Conservation (phyloP, 257 asterid species). For the Henckelia pumila region DNA sequence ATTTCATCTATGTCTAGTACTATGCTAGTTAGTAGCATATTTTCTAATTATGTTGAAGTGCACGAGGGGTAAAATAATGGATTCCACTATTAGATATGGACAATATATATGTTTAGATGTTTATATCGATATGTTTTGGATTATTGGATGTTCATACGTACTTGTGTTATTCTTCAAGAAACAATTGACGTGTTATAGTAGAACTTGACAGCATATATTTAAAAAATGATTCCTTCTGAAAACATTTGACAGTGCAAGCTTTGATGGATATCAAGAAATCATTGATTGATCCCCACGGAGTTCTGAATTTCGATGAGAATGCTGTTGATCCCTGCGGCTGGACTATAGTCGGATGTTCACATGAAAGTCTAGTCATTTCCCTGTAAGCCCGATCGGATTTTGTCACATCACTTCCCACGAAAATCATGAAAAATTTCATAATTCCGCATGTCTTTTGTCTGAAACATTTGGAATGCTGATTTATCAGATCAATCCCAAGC, state of each 20-base stretch:
- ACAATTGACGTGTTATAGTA: not conserved
- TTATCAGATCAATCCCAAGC: slow-evolving; percentile 80
- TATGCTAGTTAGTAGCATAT: no score
- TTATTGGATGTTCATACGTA: not conserved
- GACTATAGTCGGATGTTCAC: slow-evolving; percentile 74
- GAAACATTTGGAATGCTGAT: slow-evolving; percentile 16
- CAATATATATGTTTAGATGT: no score
- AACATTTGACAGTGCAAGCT: slow-evolving; percentile 55
- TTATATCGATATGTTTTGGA: not conserved
- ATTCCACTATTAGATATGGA: not conserved
- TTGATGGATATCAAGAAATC: slow-evolving; percentile 74
- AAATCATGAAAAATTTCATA: not conserved
- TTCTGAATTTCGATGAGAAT: slow-evolving; percentile 73
- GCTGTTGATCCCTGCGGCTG: slow-evolving; percentile 96
- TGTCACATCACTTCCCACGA: not conserved
- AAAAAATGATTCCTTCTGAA: not conserved
- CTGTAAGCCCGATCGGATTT: slow-evolving; percentile 47
- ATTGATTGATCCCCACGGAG: slow-evolving; percentile 64
- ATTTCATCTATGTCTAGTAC: not conserved
- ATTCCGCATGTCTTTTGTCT: slow-evolving; percentile 5
- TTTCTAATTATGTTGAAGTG: no score
- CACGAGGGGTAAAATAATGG: no score
- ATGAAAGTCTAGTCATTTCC: slow-evolving; percentile 48
- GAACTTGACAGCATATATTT: not conserved
- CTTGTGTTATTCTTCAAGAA: not conserved